Evolutionary conservation across 2,329 filamentous ascomycete genomes (phyloP), one percentile per base, ranked within the genome.

Genomic region (Trichoderma koningiopsis): DNA sequence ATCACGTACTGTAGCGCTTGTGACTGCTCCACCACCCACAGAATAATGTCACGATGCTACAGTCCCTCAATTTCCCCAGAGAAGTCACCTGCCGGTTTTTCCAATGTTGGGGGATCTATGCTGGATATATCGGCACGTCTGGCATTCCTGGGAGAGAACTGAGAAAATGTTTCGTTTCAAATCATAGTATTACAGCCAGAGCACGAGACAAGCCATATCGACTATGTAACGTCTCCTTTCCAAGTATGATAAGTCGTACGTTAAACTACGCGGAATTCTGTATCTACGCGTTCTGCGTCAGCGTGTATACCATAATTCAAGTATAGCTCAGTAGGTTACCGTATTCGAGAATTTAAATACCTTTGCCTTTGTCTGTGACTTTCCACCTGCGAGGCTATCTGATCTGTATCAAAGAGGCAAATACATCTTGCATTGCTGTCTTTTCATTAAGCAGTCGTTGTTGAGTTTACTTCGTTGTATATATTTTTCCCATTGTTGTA

Each of bases 221-320:
- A 24, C 47, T 13, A 66, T 66, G 63, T 66, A 66, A 66, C 63
- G 63, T 63, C 60, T 24, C 55, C 27, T 57, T 49, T 6, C 47
- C 47, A 3, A 5, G 47, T 35, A 27, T 66, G 27, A 35, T 11
- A 24, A 2, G 29, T 19, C 43, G 33, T 8, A 57, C 31, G 24
- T 65, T 29, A 19, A 27, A 37, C 10, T 49, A 7, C 7, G 19
- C n/a, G 7, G 7, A 8, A 6, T 49, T 49, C 10, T 49, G 19
- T 43, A 10, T 49, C 13, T 24, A 49, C 47, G 19, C 5, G 47
- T 22, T 13, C 47, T 22, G 22, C 19, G 47, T 47, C 8, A 47
- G n/a, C 43, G 1, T 47, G 7, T n/a, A 47, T 22, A 47, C 7
- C 16, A n/a, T n/a, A 8, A 8, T 22, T 47, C 35, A 19, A 40